phyloP scores from a whole-genome alignment of 2,329 filamentous ascomycete genomes.

The Rhexocercosporidium sp. region DNA sequence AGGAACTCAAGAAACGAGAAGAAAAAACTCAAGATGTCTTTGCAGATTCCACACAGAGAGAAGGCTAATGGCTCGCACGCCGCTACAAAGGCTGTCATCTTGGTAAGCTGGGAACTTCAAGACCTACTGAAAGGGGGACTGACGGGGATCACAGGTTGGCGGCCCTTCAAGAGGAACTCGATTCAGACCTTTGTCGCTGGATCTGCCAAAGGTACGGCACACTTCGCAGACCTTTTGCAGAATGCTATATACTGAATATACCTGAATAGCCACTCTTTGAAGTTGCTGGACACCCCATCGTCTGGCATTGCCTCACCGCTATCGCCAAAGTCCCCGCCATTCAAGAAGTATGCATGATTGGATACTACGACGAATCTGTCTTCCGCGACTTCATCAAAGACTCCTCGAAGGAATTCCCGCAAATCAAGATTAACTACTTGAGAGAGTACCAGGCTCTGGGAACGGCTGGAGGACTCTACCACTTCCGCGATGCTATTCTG shows the following conservation, averaged over 20 bases:
- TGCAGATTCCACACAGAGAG: slow-evolving; percentile 48
- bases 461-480: slow-evolving; percentile 95
- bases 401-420: slow-evolving; percentile 80
- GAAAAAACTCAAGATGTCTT: slow-evolving; percentile 48
- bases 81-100: slow-evolving; percentile 90
- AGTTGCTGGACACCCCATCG: slow-evolving; percentile 96
- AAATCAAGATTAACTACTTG: slow-evolving; percentile 91
- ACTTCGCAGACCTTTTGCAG: slow-evolving; percentile 22
- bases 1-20: slow-evolving; percentile 2
- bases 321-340: slow-evolving; percentile 90
- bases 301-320: slow-evolving; percentile 95
- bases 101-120: slow-evolving; percentile 62
- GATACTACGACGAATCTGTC: slow-evolving; percentile 97
- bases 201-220: slow-evolving; percentile 81
- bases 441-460: slow-evolving; percentile 97
- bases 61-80: slow-evolving; percentile 55
- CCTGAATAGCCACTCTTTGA: slow-evolving; percentile 87
- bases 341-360: slow-evolving; percentile 96
- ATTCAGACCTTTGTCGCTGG: slow-evolving; percentile 92
- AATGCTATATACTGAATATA: slow-evolving; percentile 19
- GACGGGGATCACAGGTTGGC: slow-evolving; percentile 69
- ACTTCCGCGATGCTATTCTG: slow-evolving; percentile 98
- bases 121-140: slow-evolving; percentile 23
- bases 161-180: slow-evolving; percentile 94
- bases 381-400: slow-evolving; percentile 99